Percentiles rank a stretch among this genome's conserved stretches.
phyloP scores from a whole-genome alignment of 1,284 basidiomycete species.

The Boletus sp. region DNA sequence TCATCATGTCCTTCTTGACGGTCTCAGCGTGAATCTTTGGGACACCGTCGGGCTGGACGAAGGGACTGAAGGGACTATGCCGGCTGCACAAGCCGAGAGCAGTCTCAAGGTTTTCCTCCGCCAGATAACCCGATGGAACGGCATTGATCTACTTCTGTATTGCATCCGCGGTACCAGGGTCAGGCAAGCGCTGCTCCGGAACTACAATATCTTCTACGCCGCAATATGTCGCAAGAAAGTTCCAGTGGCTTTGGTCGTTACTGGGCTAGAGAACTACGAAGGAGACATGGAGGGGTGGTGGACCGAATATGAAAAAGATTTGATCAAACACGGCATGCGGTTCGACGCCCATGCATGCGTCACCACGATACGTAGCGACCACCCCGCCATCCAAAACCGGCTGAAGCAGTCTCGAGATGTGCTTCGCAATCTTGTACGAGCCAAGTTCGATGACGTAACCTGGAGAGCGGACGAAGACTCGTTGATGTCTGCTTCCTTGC shows the following conservation, averaged over 20 bases:
- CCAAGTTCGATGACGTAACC: constrained; percentile 3
- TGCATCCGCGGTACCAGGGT: constrained; percentile 34
- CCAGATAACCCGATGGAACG: constrained; percentile 24
- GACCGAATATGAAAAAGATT: constrained; percentile 28
- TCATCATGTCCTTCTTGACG: constrained; percentile 18
- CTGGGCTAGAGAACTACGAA: constrained; percentile 35
- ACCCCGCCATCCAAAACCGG: constrained; percentile 27
- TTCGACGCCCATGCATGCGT: constrained; percentile 34
- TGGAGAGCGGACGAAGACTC: constrained; percentile 23
- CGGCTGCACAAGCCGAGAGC: constrained; percentile 21
- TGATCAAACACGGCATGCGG: constrained; percentile 26
- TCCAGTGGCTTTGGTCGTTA: constrained; percentile 34
- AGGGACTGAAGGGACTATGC: constrained; percentile 25
- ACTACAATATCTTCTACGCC: constrained; percentile 35
- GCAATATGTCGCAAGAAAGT: constrained; percentile 31
- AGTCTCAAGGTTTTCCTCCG: constrained; percentile 28
- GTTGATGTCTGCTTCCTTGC: constrained; percentile 21
- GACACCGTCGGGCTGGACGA: constrained; percentile 32
- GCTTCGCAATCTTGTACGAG: constrained; percentile 21
- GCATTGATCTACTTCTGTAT: constrained; percentile 34
- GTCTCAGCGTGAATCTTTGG: constrained; percentile 28
- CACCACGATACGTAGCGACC: constrained; percentile 31
- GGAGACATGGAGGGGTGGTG: constrained; percentile 36
- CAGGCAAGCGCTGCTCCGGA: constrained; percentile 24
- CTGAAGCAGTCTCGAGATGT: constrained; percentile 17